phyloP scores from a whole-genome alignment of 2,329 filamentous ascomycete genomes.

The Hymenoscyphus scutula region DNA sequence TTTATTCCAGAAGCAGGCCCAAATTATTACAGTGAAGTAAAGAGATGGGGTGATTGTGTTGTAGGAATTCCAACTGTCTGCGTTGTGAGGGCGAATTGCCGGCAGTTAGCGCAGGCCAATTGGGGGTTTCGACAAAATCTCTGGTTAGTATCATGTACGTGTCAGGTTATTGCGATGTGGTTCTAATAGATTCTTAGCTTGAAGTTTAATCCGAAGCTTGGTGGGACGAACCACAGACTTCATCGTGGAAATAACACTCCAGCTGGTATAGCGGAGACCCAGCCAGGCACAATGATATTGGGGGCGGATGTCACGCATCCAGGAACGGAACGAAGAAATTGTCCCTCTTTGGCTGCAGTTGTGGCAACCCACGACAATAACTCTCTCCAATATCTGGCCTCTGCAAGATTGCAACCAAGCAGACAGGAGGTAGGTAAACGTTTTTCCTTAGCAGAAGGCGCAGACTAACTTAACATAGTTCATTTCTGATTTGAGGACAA shows the following conservation, averaged over 20 bases:
- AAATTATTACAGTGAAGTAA: slow-evolving; percentile 11
- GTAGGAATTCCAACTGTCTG: slow-evolving; percentile 4
- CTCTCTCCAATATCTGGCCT: slow-evolving; percentile 68
- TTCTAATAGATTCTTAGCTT: slow-evolving; percentile 43
- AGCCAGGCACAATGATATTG: slow-evolving; percentile 74
- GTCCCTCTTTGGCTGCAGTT: slow-evolving; percentile 15
- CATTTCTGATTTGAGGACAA: slow-evolving; percentile 39
- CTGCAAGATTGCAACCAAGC: slow-evolving; percentile 58
- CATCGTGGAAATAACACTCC: neutral
- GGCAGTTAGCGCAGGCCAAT: neutral
- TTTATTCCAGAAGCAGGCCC: neutral
- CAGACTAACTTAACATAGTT: slow-evolving; percentile 10
- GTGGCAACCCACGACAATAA: slow-evolving; percentile 12
- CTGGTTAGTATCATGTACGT: neutral
- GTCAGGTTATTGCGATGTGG: too few species aligned
- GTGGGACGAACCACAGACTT: slow-evolving; percentile 61
- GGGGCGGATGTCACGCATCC: slow-evolving; percentile 88
- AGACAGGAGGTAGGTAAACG: slow-evolving; percentile 1
- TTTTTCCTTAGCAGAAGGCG: neutral
- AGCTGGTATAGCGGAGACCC: slow-evolving; percentile 50
- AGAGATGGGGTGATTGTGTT: slow-evolving; percentile 18
- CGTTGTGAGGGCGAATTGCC: neutral
- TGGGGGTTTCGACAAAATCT: neutral
- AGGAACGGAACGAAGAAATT: slow-evolving; percentile 34
- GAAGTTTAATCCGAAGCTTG: slow-evolving; percentile 77